These are phyloP conservation scores for Dothideomycetes sp. DNA, from an alignment of 2,329 filamentous ascomycete species.

Conservation along the genomic window DNA sequence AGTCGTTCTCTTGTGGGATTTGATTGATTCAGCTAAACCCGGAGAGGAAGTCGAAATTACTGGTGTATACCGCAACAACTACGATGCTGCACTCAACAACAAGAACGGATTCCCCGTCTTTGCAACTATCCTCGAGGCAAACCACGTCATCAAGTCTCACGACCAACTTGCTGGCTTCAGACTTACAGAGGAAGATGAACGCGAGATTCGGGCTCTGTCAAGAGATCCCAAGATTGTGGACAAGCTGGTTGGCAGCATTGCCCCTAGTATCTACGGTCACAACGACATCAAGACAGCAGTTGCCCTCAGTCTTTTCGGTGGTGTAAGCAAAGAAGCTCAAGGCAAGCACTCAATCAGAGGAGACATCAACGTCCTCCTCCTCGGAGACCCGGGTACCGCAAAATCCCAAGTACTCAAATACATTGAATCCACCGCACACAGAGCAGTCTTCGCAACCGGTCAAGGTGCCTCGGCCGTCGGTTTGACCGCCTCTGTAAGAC, in stretches of 20 bases:
- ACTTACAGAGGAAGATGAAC: constrained; percentile 89
- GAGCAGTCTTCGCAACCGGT: constrained; percentile 93
- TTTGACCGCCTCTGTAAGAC: constrained; percentile 91
- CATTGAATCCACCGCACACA: constrained; percentile 91
- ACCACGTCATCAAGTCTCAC: constrained; percentile 93
- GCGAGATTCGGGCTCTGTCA: constrained; percentile 76
- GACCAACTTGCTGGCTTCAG: constrained; percentile 96
- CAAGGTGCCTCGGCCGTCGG: constrained; percentile 95
- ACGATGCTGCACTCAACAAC: constrained; percentile 94
- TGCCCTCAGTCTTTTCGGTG: constrained; percentile 86
- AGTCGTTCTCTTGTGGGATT: constrained; percentile 90
- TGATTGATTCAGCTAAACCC: constrained; percentile 93
- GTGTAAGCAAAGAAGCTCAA: constrained; percentile 82
- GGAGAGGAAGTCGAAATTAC: constrained; percentile 97
- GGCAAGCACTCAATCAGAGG: constrained; percentile 86
- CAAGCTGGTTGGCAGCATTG: constrained; percentile 85
- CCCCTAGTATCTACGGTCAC: constrained; percentile 95
- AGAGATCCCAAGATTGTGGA: constrained; percentile 87
- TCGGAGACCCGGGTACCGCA: constrained; percentile 94
- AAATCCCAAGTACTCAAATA: constrained; percentile 98
- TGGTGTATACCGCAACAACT: constrained; percentile 96
- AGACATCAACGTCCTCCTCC: constrained; percentile 93
- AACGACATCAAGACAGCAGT: constrained; percentile 95
- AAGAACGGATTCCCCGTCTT: constrained; percentile 98
- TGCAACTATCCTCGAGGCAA: constrained; percentile 93